These are phyloP conservation scores for Tetracladium setigerum DNA, from an alignment of 495 filamentous ascomycete species.

Conservation along the genomic window DNA sequence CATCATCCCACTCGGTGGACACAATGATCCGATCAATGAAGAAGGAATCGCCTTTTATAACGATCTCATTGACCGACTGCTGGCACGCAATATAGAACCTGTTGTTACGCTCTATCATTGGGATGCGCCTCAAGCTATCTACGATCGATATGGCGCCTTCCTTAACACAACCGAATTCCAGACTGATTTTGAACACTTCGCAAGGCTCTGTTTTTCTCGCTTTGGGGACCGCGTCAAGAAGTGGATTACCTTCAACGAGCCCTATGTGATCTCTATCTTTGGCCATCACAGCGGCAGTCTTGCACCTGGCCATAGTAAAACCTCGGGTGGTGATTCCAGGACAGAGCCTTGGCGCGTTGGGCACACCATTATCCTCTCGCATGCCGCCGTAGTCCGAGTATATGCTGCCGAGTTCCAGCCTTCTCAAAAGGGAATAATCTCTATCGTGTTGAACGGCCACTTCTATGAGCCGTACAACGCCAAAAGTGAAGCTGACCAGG, in stretches of 20 bases:
- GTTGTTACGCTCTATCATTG: conserved; percentile 57
- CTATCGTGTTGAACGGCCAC: conserved; percentile 52
- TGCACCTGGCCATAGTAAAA: conserved; percentile 47
- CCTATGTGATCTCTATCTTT: conserved; percentile 47
- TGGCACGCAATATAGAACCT: conserved; percentile 46
- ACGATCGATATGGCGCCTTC: conserved; percentile 52
- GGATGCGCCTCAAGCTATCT: conserved; percentile 50
- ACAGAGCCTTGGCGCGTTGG: conserved; percentile 50
- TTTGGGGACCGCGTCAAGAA: conserved; percentile 49
- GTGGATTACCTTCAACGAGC: conserved; percentile 62
- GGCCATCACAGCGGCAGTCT: conserved; percentile 47
- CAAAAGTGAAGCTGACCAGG: conserved; percentile 42
- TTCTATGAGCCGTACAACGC: conserved; percentile 47
- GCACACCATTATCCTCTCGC: conserved; percentile 50
- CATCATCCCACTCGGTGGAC: conserved; percentile 57
- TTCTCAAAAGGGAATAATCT: conserved; percentile 46
- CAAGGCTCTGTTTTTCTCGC: conserved; percentile 45
- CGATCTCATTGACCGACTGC: conserved; percentile 49
- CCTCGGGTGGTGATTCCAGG: conserved; percentile 42
- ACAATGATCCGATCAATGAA: conserved; percentile 52
- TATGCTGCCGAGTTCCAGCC: conserved; percentile 60
- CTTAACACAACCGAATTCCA: conserved; percentile 47
- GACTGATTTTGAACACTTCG: conserved; percentile 52
- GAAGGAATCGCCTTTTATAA: conserved; percentile 50
- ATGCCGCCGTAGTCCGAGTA: conserved; percentile 52